A percentile compares a stretch with the other conserved stretches of the same genome.
phyloP scores from a whole-genome alignment of 2,329 filamentous ascomycete species.

The Aureobasidium sp. region DNA sequence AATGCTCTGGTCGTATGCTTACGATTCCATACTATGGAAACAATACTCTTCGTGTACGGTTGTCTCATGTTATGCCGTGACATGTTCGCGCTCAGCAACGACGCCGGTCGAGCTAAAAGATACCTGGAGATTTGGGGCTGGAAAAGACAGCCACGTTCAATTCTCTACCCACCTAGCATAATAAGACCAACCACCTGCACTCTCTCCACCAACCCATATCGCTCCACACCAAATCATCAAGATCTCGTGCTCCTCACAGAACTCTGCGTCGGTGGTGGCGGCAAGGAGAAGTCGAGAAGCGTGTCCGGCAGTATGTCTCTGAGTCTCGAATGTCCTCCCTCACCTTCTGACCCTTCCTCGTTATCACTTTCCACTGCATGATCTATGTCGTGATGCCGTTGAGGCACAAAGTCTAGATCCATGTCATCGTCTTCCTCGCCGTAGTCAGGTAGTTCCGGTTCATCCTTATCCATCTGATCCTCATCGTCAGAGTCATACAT shows the following conservation, averaged over 20 bases:
- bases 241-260: not conserved
- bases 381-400: not conserved
- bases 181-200: not conserved
- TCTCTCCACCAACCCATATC: not conserved
- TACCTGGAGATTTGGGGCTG: not conserved
- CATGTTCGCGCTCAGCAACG: too few species aligned
- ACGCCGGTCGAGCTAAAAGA: too few species aligned
- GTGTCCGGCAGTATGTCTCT: constrained; percentile 14
- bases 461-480: not conserved
- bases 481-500: not conserved
- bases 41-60: too few species aligned
- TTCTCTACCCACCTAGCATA: too few species aligned
- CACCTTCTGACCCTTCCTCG: not conserved
- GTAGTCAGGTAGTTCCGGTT: not conserved
- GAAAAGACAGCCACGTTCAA: too few species aligned
- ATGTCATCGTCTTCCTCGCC: not conserved
- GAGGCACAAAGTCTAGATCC: constrained; percentile 2
- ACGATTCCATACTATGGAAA: too few species aligned
- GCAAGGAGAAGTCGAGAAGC: constrained; percentile 14
- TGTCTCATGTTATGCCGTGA: too few species aligned
- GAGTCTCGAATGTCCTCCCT: not conserved
- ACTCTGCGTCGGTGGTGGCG: constrained; percentile 12
- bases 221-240: not conserved
- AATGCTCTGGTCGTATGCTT: too few species aligned
- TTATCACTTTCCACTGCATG: not conserved